phyloP scores from a whole-genome alignment of 768 basidiomycete species.

The Roridomyces roridus region DNA sequence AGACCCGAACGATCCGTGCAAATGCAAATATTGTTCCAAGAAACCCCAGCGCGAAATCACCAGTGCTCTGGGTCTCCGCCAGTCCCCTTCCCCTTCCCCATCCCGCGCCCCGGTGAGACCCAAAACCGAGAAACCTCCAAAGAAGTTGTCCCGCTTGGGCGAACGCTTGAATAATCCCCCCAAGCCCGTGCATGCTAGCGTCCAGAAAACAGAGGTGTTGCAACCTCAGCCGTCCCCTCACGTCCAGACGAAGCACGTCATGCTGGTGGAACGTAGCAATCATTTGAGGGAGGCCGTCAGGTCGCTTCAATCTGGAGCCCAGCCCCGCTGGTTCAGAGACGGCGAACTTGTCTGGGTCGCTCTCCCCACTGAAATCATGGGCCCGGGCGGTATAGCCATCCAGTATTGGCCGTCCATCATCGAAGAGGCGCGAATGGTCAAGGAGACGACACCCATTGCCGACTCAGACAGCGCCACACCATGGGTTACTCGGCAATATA shows the following conservation, averaged over 20 bases:
- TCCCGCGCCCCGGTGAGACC: constrained; percentile 31
- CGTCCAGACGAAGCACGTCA: constrained; percentile 45
- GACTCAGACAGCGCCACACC: not conserved
- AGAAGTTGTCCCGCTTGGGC: constrained; percentile 12
- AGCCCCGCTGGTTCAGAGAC: constrained; percentile 68
- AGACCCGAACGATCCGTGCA: constrained; percentile 61
- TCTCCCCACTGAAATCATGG: constrained; percentile 55
- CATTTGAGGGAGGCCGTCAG: constrained; percentile 67
- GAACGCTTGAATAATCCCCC: constrained; percentile 9
- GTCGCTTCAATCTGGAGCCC: constrained; percentile 40
- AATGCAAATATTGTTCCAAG: constrained; percentile 81
- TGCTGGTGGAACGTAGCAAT: constrained; percentile 65
- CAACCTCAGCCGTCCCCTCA: constrained; percentile 40
- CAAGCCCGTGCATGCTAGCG: constrained; percentile 41
- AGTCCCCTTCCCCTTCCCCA: constrained; percentile 31
- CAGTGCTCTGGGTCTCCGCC: constrained; percentile 51
- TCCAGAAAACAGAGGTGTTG: constrained; percentile 39
- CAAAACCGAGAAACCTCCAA: constrained; percentile 28
- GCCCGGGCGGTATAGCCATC: constrained; percentile 52
- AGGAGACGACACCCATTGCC: constrained; percentile 41
- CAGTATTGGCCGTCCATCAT: constrained; percentile 79
- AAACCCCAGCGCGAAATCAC: constrained; percentile 75
- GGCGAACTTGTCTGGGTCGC: constrained; percentile 78
- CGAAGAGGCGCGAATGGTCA: constrained; percentile 59
- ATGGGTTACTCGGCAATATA: constrained; percentile 11